Conservation (phyloP, 2,329 filamentous ascomycete species). For the Microsporum canis region DNA sequence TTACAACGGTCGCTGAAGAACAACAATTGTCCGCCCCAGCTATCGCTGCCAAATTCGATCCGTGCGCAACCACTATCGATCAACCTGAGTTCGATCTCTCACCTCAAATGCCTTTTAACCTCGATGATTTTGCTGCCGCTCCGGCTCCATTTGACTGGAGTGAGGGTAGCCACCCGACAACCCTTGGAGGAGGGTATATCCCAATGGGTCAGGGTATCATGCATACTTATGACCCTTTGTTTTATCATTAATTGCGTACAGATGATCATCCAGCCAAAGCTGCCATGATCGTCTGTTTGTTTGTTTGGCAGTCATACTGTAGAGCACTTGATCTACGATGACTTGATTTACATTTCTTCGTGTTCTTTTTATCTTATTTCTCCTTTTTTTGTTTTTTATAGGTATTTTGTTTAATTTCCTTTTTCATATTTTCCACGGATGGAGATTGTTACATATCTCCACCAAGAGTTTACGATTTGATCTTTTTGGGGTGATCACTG, state of each 20-base stretch:
- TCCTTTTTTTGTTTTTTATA: conserved; percentile 19
- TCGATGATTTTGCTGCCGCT: conserved; percentile 13
- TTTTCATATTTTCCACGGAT: conserved; percentile 10
- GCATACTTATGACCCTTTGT: conserved; percentile 24
- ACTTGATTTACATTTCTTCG: conserved; percentile 18
- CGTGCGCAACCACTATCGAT: conserved; percentile 3
- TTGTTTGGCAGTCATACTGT: conserved; percentile 27
- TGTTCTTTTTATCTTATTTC: conserved; percentile 15
- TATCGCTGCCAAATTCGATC: conserved; percentile 3
- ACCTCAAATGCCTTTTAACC: conserved; percentile 12
- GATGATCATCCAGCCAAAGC: conserved; percentile 20
- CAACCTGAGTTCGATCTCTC: conserved; percentile 2
- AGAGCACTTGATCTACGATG: conserved; percentile 15
- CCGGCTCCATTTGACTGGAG: conserved; percentile 10
- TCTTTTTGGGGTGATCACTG: neutral
- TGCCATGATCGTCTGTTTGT: conserved; percentile 29
- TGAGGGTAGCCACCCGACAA: neutral
- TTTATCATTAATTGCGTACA: conserved; percentile 19
- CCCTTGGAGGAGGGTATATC: conserved; percentile 19
- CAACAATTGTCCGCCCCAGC: neutral
- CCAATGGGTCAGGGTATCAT: conserved; percentile 21
- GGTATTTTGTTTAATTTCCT: conserved; percentile 19
- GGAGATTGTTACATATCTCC: conserved; percentile 2
- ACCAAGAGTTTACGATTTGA: neutral
- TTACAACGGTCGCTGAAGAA: neutral